These are phyloP conservation scores for Xylaria digitata DNA, from an alignment of 2,329 filamentous ascomycete genomes.

Conservation along the genomic window DNA sequence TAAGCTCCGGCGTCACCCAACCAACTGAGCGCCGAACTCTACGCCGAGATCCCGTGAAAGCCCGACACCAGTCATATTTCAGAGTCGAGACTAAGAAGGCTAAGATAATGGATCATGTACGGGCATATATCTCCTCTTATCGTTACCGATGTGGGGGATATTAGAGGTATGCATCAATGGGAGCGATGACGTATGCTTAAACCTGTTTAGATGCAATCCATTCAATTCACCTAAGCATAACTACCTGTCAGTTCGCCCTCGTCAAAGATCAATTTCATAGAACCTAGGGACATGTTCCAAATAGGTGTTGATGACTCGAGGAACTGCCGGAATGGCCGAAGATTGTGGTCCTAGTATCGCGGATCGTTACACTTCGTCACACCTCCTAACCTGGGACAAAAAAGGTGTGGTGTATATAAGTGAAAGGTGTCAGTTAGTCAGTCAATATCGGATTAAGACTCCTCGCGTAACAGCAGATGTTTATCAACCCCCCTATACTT, in stretches of 20 bases:
- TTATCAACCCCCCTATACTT: no score
- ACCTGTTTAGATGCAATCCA: neutral
- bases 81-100: neutral
- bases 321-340: constrained; percentile 20
- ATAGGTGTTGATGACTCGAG: constrained; percentile 25
- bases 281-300: constrained; percentile 4
- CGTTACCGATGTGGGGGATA: neutral
- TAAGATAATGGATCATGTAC: no score
- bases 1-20: neutral
- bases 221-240: no score
- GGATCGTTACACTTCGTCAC: no score
- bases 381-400: no score
- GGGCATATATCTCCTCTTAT: neutral
- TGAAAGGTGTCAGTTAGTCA: no score
- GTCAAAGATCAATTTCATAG: no score
- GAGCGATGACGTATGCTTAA: constrained; percentile 11
- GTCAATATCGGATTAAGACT: no score
- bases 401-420: no score
- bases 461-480: no score
- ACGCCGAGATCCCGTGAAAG: constrained; percentile 13
- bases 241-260: no score
- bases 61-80: neutral
- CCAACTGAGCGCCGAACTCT: neutral
- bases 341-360: constrained; percentile 24
- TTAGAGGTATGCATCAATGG: constrained; percentile 17